Conservation (phyloP, 2,329 filamentous ascomycete genomes). For the Colletotrichum coccodes region DNA sequence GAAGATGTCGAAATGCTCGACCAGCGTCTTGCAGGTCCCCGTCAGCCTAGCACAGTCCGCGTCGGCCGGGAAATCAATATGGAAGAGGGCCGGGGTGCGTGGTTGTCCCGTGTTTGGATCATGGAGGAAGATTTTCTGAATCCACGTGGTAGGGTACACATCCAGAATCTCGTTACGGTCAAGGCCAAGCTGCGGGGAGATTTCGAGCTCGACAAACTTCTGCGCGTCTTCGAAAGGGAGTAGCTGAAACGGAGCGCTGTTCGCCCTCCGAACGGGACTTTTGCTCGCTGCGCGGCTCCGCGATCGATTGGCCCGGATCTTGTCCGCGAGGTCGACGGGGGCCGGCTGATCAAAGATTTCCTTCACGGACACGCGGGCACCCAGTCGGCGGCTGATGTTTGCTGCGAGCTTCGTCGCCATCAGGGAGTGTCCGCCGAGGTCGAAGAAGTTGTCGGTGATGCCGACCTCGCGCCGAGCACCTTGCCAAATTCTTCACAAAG, state of each 20-base stretch:
- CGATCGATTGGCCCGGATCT: neutral
- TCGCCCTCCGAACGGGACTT: no score
- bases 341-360: conserved; percentile 30
- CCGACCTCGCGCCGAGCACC: conserved; percentile 18
- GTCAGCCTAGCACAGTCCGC: neutral
- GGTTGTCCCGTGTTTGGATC: conserved; percentile 5
- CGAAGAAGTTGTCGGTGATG: conserved; percentile 33
- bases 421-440: conserved; percentile 33
- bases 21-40: conserved; percentile 4
- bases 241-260: conserved; percentile 14
- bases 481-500: conserved; percentile 29
- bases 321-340: conserved; percentile 16
- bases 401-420: conserved; percentile 19
- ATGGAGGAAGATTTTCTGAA: conserved; percentile 15
- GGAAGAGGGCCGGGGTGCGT: conserved; percentile 7
- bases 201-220: conserved; percentile 2
- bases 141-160: conserved; percentile 13
- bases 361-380: conserved; percentile 19
- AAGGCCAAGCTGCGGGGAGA: conserved; percentile 1
- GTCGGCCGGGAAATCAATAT: conserved; percentile 23
- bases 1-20: conserved; percentile 31
- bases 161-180: neutral
- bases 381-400: conserved; percentile 14
- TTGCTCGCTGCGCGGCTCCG: no score
- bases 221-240: conserved; percentile 15